These are phyloP conservation scores for Pythium utonaiense DNA, from an alignment of 352 stramenopile species.

Conservation along the genomic window DNA sequence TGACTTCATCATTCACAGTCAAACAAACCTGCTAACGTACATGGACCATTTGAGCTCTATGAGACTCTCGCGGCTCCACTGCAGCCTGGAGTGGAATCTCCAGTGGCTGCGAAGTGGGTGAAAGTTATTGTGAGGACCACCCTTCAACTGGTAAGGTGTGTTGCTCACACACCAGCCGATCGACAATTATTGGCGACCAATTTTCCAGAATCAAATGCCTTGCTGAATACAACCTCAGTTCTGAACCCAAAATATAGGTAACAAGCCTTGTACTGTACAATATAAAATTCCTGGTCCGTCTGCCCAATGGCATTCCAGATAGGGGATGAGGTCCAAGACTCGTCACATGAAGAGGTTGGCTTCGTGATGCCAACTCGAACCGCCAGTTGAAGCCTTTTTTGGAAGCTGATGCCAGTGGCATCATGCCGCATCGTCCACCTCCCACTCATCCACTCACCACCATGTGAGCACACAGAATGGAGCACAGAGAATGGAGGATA, in stretches of 20 bases:
- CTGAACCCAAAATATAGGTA: no score
- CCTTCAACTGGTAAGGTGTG: background rate
- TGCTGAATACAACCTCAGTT: no score
- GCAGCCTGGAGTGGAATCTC: no score
- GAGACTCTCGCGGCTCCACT: no score
- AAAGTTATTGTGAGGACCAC: no score
- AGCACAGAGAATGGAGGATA: background rate
- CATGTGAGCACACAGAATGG: background rate
- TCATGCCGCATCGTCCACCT: background rate
- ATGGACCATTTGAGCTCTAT: no score
- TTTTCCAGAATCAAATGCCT: no score
- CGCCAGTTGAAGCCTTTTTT: slow-evolving; percentile 1
- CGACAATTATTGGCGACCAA: background rate
- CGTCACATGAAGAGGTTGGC: background rate
- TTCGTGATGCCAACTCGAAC: background rate
- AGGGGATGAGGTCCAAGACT: background rate
- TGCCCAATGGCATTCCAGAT: background rate
- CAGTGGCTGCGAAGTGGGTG: no score
- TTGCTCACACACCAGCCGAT: background rate
- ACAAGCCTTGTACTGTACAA: no score
- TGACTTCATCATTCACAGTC: no score
- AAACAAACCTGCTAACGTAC: no score
- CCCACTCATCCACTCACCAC: background rate
- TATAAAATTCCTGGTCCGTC: no score
- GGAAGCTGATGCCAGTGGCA: background rate